phyloP scores from a whole-genome alignment of 1,139 yeast species.

The Nakaseomyces nivariensis region DNA sequence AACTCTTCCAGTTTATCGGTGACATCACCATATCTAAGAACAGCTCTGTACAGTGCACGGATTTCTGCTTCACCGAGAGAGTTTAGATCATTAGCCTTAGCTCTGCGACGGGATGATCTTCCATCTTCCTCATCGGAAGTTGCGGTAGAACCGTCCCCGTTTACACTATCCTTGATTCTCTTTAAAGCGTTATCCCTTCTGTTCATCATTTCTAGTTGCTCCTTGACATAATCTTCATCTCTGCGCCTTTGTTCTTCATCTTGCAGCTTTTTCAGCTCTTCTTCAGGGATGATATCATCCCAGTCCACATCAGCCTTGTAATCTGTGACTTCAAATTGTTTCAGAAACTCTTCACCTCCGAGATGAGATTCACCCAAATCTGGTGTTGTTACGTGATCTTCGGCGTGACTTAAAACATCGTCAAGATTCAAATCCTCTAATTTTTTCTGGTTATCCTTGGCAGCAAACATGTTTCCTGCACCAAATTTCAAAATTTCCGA shows the following conservation, averaged over 20 bases:
- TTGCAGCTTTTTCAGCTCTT: constrained; percentile 77
- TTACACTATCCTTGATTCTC: constrained; percentile 38
- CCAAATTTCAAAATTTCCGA: constrained; percentile 94
- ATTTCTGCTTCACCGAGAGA: constrained; percentile 77
- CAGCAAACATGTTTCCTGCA: constrained; percentile 96
- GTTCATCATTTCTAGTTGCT: constrained; percentile 80
- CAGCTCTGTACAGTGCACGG: constrained; percentile 75
- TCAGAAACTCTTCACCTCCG: constrained; percentile 96
- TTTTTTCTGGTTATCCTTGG: constrained; percentile 85
- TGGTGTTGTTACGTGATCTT: constrained; percentile 93
- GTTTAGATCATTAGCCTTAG: constrained; percentile 37
- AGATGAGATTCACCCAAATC: constrained; percentile 92
- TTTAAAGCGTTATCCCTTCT: constrained; percentile 69
- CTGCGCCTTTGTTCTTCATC: constrained; percentile 81
- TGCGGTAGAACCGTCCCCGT: constrained; percentile 28
- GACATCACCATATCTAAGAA: constrained; percentile 74
- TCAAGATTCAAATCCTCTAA: constrained; percentile 91
- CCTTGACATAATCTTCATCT: constrained; percentile 78
- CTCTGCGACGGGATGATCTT: constrained; percentile 27
- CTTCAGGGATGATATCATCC: constrained; percentile 98
- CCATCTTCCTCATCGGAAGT: constrained; percentile 34
- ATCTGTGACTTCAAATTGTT: constrained; percentile 96
- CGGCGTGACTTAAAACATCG: constrained; percentile 93
- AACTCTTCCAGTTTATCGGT: constrained; percentile 76
- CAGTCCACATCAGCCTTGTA: constrained; percentile 97